Base-by-base conservation (phyloP, 2,329 filamentous ascomycete genomes). In the Neonectria faginata region DNA sequence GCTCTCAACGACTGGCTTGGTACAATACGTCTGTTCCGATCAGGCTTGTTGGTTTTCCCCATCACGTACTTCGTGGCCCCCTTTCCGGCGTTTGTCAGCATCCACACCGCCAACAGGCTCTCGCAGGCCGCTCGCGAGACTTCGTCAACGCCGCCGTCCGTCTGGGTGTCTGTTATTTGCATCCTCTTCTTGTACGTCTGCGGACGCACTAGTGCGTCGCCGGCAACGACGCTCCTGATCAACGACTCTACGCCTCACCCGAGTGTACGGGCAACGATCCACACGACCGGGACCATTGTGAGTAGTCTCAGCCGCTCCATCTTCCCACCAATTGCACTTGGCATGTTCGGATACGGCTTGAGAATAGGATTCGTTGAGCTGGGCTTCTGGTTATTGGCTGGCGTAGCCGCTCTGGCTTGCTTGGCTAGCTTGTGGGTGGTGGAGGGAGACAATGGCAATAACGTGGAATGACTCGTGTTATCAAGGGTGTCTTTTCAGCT, bases 361-460 rank as follows among this genome's bases (percentile, higher is more conserved):
- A 47, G 44, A 25, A 47, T 47, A 47, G 44, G 44, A 8, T 47
- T 29, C 22, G 44, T 47, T 8, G 44, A 47, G 12, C 14, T 47
- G 22, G 44, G 44, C 12, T 47, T 47, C 44, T 47, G 44, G 44
- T 47, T 47, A 22, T 27, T 47, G 44, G 22, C 22, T 29, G 22
- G 44, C 12, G 44, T 47, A 14, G 44, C 44, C 12, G 22, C 22
- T 14, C 44, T 47, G 22, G 44, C 44, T 27, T 47, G 44, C 22
- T 47, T 47, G 44, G 44, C 44, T n/a, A 47, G 44, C 44, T 27
- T 47, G 44, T 47, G 44, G 44, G 44, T 20, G 22, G 22, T 22
- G 22, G 22, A 22, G 22, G 22, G 22, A 22, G 22, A 22, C 22
- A 22, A 22, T 22, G 22, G 22, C 22, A 22, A 39, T 11, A 3